Evolutionary conservation across 331 rosid species (phyloP), one percentile per base, ranked within the genome.

Genomic region (Phaseolus coccineus): DNA sequence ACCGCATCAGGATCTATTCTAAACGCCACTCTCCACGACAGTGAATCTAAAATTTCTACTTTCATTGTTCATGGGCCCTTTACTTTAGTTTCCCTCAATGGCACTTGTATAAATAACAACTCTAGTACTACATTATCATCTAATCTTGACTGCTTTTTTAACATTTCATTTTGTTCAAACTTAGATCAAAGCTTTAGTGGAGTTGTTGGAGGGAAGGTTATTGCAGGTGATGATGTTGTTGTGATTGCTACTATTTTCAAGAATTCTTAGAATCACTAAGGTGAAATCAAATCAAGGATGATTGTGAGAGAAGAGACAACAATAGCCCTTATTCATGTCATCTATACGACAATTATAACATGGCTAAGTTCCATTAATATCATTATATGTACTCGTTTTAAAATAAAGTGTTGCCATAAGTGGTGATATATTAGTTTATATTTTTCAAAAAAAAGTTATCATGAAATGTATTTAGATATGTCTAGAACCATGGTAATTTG

Each of bases 121-220:
- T 0, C 3, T 27, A 4, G 0, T 2, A n/a, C 8, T 59, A 0
- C 37, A 28, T 27, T 40, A 33, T 9, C n/a, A 13, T 3, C 25
- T 25, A 1, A 64, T 5, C n/a, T 73, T 28, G 4, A 13, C 8
- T 4, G 1, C 13, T 28, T 39, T 0, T 93, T 93, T 40, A 90
- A 84, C 1, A 79, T 91, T 2, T 80, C 84, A 4, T 86, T 93
- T 8, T 80, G 83, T 0, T 96, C 93, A 1, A 30, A 80, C 0
- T 89, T 85, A 46, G 94, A 94, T 1, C 92, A 91, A 46, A 73
- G 87, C 0, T 93, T 86, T 12, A 90, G 91, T 15, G 96, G 97
- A 1, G 67, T 89, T 13, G 78, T 93, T 1, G 94, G 85, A 1
- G 96, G 94, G 10, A 74, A 87, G 3, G 48, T 86, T 0, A 90